Conservation (phyloP, 805 yeast genomes). For the Starmerella ratchasimensis region DNA sequence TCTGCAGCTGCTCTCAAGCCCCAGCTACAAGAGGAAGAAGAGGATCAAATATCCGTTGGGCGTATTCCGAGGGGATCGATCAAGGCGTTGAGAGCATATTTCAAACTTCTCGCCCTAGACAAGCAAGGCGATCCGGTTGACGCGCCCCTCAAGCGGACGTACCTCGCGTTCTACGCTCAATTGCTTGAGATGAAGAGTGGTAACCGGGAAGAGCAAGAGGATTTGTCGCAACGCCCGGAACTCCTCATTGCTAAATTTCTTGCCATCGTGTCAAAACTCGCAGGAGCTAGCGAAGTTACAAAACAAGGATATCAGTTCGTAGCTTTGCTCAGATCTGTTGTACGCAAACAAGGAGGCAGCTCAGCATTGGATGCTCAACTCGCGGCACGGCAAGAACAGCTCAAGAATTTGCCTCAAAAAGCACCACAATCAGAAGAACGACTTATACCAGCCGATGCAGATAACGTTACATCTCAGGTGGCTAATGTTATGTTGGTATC, state of each 20-base stretch:
- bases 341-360: slow-evolving; percentile 15
- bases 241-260: slow-evolving; percentile 26
- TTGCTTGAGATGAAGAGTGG: slow-evolving; percentile 30
- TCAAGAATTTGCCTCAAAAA: not conserved
- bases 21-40: not conserved
- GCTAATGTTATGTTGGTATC: slow-evolving; percentile 39
- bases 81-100: slow-evolving; percentile 25
- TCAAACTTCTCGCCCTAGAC: slow-evolving; percentile 22
- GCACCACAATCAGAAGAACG: slow-evolving; percentile 1
- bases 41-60: not conserved
- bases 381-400: slow-evolving; percentile 12
- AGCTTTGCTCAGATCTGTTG: slow-evolving; percentile 20
- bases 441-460: slow-evolving; percentile 33
- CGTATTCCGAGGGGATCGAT: slow-evolving; percentile 24
- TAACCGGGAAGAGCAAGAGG: slow-evolving; percentile 23
- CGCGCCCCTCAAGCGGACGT: slow-evolving; percentile 23
- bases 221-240: slow-evolving; percentile 24
- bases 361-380: slow-evolving; percentile 20
- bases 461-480: slow-evolving; percentile 39
- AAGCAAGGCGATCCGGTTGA: slow-evolving; percentile 11
- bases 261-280: slow-evolving; percentile 23
- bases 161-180: slow-evolving; percentile 51
- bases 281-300: slow-evolving; percentile 16
- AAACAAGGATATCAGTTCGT: slow-evolving; percentile 24
- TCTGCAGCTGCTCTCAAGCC: not conserved